These are phyloP conservation scores for Huiozyma sinensis DNA, from an alignment of 805 yeast species.

Conservation along the genomic window DNA sequence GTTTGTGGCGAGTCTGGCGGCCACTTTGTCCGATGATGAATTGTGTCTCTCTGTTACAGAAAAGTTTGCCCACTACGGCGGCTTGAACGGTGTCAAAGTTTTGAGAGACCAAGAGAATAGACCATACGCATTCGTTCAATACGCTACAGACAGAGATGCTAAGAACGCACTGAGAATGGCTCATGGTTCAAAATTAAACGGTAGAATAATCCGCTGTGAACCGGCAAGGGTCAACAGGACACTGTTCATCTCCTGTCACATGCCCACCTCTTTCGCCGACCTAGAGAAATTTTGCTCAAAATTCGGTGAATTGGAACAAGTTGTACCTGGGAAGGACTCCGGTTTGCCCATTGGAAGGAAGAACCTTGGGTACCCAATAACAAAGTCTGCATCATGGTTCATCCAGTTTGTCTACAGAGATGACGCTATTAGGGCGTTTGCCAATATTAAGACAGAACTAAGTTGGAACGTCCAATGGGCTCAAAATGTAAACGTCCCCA, in stretches of 20 bases:
- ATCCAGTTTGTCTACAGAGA: conserved; percentile 71
- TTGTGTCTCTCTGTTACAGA: conserved; percentile 56
- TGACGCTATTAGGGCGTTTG: conserved; percentile 80
- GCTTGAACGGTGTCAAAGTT: conserved; percentile 64
- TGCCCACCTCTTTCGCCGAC: conserved; percentile 20
- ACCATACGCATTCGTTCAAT: conserved; percentile 92
- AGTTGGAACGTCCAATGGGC: conserved; percentile 75
- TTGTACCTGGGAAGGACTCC: conserved; percentile 30
- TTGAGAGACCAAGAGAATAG: conserved; percentile 70
- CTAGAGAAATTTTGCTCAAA: conserved; percentile 33
- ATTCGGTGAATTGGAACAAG: conserved; percentile 71
- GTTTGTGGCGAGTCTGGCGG: conserved; percentile 74
- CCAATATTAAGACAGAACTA: conserved; percentile 45
- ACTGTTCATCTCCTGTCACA: conserved; percentile 39
- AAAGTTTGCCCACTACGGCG: conserved; percentile 65
- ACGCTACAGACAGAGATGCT: conserved; percentile 60
- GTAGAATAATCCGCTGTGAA: conserved; percentile 76
- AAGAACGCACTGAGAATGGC: conserved; percentile 54
- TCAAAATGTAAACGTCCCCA: conserved; percentile 57
- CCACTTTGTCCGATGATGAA: conserved; percentile 54
- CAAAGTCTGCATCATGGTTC: conserved; percentile 47
- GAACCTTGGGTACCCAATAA: conserved; percentile 9
- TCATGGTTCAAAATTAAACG: conserved; percentile 59
- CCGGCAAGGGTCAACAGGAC: conserved; percentile 88
- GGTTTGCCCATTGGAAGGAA: background rate